Base-by-base conservation (phyloP, 83 land plant species). In the Thuja plicata region DNA sequence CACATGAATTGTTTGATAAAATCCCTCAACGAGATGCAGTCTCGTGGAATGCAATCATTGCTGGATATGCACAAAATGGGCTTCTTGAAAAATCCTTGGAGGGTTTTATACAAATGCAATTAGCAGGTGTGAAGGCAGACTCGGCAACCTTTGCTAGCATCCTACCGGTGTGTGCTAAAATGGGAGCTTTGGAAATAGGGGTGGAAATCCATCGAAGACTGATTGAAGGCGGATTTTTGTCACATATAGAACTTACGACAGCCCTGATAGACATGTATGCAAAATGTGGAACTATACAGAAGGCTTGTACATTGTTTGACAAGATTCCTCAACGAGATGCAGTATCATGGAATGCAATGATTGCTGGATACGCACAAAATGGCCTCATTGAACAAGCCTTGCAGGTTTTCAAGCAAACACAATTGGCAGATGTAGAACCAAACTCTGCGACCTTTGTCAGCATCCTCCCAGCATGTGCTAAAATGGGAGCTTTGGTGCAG, bases 41-140 rank as follows among this genome's bases (percentile, higher is more conserved):
- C 10, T 89, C 91, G 6, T 91, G 92, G 91, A 91, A 89, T 78
- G 66, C 89, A 38, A 38, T 91, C 66, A 88, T 89, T 52, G 86
- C 89, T 13, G 92, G 92, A 43, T 89, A 85, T 77, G 73, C 79
- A 45, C 30, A 86, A 15, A 89, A 89, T 84, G 90, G 87, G 57
- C 34, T 43, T 19, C 82, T 32, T 46, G 77, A 91, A 32, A 57
- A 88, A 27, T 88, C 90, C 50, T 30, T 91, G 34, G 87, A 30
- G 2, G 24, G 87, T 19, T 89, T 81, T 87, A 46, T 30, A 38
- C 55, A 48, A 37, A 89, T 89, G 90, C 77, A 70, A 70, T 34
- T n/a, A 17, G 50, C 34, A n/a, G 77, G 86, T 73, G 81, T 76
- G 37, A 76, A 87, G 40, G 87, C 88, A 87, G 37, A 40, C 70